phyloP scores from a whole-genome alignment of 1,284 basidiomycete genomes.

The Ustilago sp. region DNA sequence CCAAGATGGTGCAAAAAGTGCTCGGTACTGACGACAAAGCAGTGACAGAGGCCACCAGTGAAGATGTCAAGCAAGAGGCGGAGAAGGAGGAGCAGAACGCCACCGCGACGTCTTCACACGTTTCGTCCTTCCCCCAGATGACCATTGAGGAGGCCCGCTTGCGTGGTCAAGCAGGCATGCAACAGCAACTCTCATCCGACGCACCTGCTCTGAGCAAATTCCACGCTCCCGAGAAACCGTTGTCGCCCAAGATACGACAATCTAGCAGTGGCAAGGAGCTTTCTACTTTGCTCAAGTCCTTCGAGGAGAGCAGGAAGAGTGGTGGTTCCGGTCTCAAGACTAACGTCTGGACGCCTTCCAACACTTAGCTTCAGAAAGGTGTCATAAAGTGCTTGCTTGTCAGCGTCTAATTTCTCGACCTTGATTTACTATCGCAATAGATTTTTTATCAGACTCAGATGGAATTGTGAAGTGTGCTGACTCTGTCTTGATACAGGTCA shows the following conservation, averaged over 20 bases:
- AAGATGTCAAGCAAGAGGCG: conserved; percentile 18
- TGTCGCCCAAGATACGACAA: conserved; percentile 56
- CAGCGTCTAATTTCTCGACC: too few relatives aligned
- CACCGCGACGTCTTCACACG: conserved; percentile 7
- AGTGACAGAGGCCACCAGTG: conserved; percentile 30
- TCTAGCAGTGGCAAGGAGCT: conserved; percentile 49
- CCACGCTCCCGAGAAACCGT: conserved; percentile 54
- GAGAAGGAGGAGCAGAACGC: conserved; percentile 17
- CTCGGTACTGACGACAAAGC: conserved; percentile 45
- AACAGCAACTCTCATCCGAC: conserved; percentile 53
- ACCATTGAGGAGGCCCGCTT: conserved; percentile 58
- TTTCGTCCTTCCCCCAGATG: conserved; percentile 48
- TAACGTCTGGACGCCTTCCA: conserved; percentile 47
- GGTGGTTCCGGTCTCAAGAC: conserved; percentile 43
- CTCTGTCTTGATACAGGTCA: too few relatives aligned
- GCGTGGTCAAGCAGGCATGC: conserved; percentile 57
- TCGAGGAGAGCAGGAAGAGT: conserved; percentile 49
- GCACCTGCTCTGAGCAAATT: conserved; percentile 55
- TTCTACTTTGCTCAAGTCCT: conserved; percentile 43
- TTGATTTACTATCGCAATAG: too few relatives aligned
- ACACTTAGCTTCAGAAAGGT: conserved; percentile 2
- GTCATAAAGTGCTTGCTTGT: too few relatives aligned
- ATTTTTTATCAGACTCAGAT: too few relatives aligned
- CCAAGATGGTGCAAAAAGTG: conserved; percentile 34
- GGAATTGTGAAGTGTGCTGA: too few relatives aligned